phyloP scores from a whole-genome alignment of 2,329 filamentous ascomycete species.

The Penicillium sp. region DNA sequence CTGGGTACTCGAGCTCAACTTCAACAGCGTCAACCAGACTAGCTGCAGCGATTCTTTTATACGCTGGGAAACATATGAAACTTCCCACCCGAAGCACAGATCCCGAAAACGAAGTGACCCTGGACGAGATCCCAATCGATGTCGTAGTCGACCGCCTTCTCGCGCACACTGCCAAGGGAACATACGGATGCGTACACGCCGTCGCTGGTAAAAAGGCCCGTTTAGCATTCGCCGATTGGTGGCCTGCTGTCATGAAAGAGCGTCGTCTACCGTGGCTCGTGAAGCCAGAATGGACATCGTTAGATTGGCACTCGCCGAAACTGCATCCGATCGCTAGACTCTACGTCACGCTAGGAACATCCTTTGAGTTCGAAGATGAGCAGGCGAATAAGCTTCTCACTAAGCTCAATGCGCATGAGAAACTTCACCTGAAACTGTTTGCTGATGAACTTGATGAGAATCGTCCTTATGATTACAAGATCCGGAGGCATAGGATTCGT shows the following conservation, averaged over 20 bases:
- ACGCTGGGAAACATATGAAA: not conserved
- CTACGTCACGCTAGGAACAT: not conserved
- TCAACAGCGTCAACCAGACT: not conserved
- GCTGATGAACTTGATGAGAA: not conserved
- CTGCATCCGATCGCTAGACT: not conserved
- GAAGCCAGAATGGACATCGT: not conserved
- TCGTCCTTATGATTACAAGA: not conserved
- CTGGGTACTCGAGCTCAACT: not conserved
- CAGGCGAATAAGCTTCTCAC: not conserved
- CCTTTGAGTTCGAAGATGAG: not conserved
- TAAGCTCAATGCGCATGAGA: not conserved
- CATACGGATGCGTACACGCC: slow-evolving; percentile 1
- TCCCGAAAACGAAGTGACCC: not conserved
- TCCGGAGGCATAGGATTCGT: not conserved
- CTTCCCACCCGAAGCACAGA: not conserved
- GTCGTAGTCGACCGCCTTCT: slow-evolving; percentile 7
- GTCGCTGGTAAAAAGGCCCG: not conserved
- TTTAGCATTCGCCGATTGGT: not conserved
- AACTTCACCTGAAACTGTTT: not conserved
- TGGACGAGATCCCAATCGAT: slow-evolving; percentile 7
- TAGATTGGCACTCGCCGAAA: not conserved
- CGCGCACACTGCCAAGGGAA: not conserved
- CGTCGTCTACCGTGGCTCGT: not conserved
- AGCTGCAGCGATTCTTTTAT: not conserved
- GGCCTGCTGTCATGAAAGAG: not conserved